Percentiles rank a stretch among this genome's conserved stretches.
Evolutionary conservation across 2,329 filamentous ascomycete genomes (phyloP).

Genomic region (Colletotrichum sp.): DNA sequence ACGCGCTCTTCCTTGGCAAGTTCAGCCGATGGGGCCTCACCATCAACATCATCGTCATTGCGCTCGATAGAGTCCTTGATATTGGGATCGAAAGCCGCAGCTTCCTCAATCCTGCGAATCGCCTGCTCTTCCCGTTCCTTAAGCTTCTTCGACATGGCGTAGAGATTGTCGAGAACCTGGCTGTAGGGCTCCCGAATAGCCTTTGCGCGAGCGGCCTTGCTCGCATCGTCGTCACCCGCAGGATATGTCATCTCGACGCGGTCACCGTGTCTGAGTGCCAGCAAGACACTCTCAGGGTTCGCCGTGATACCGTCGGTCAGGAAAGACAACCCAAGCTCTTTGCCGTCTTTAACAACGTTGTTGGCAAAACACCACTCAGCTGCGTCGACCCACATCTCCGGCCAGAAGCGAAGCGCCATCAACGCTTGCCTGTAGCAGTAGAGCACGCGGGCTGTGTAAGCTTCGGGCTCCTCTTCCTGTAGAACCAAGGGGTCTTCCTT

Average conservation of each 20-base stretch:
- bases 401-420: slow-evolving; percentile 93
- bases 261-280: slow-evolving; percentile 90
- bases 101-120: slow-evolving; percentile 61
- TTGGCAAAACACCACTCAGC: slow-evolving; percentile 92
- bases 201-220: slow-evolving; percentile 75
- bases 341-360: slow-evolving; percentile 65
- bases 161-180: slow-evolving; percentile 83
- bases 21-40: slow-evolving; percentile 26
- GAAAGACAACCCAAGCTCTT: slow-evolving; percentile 72
- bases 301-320: slow-evolving; percentile 82
- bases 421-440: slow-evolving; percentile 94
- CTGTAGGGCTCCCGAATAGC: slow-evolving; percentile 86
- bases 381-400: slow-evolving; percentile 94
- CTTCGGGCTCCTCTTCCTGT: slow-evolving; percentile 77
- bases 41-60: slow-evolving; percentile 50
- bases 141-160: slow-evolving; percentile 78
- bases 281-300: slow-evolving; percentile 90
- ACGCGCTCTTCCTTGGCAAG: slow-evolving; percentile 67
- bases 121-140: slow-evolving; percentile 67
- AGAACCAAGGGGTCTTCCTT: slow-evolving; percentile 90
- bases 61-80: slow-evolving; percentile 43
- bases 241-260: slow-evolving; percentile 81
- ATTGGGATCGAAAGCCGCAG: slow-evolving; percentile 41
- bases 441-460: slow-evolving; percentile 79
- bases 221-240: slow-evolving; percentile 77